Percentiles rank a stretch among this genome's conserved stretches.
These are phyloP conservation scores for Cordyceps tenuipes DNA, from an alignment of 2,329 filamentous ascomycete genomes.

Conservation along the genomic window DNA sequence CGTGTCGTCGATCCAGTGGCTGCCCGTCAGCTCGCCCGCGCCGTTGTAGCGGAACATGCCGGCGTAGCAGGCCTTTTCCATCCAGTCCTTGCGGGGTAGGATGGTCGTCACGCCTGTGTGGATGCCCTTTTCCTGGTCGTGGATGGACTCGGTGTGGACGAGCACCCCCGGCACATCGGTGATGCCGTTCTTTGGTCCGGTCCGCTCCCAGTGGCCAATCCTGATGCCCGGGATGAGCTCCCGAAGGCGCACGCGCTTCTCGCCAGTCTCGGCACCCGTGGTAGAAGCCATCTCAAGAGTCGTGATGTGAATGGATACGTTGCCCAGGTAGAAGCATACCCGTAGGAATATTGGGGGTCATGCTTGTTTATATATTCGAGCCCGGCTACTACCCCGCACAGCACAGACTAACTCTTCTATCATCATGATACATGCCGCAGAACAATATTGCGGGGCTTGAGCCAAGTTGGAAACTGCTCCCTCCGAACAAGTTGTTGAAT, in stretches of 20 bases:
- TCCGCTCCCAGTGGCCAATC: slow-evolving; percentile 29
- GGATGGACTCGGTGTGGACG: slow-evolving; percentile 33
- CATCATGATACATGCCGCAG: not conserved
- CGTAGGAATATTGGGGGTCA: not conserved
- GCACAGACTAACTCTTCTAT: not conserved
- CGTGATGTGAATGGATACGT: not conserved
- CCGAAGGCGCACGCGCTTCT: slow-evolving; percentile 21
- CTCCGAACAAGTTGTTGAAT: not conserved
- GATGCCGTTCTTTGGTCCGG: slow-evolving; percentile 36
- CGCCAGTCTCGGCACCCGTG: not conserved
- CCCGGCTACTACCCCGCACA: not conserved
- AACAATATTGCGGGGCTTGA: not conserved
- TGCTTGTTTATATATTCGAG: not conserved
- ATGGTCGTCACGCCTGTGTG: slow-evolving; percentile 40
- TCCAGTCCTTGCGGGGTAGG: slow-evolving; percentile 33
- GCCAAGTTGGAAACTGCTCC: not conserved
- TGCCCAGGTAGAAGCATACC: too few species aligned
- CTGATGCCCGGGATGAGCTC: slow-evolving; percentile 32
- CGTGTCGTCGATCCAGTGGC: slow-evolving; percentile 49
- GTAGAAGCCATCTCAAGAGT: not conserved
- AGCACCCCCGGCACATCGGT: slow-evolving; percentile 37
- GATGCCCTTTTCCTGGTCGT: slow-evolving; percentile 22
- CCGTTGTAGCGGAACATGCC: slow-evolving; percentile 50
- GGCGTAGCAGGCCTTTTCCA: slow-evolving; percentile 33
- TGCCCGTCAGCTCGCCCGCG: slow-evolving; percentile 49